Conservation (phyloP, 2,329 filamentous ascomycete species). For the Blumeriella jaapii region DNA sequence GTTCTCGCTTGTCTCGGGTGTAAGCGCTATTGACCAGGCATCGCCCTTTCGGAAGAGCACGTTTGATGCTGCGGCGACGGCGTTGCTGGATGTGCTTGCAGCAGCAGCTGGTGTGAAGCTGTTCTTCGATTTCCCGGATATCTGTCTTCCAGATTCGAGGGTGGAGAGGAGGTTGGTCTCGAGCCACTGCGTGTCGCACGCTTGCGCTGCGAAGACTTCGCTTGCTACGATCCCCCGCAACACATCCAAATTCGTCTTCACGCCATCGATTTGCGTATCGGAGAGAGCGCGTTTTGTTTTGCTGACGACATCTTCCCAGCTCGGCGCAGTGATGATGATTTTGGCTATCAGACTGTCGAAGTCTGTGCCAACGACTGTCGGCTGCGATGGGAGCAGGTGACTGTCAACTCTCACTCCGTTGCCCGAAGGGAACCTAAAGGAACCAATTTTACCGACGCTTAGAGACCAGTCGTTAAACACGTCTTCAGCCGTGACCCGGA, state of each 20-base stretch:
- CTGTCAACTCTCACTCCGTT: conserved; percentile 40
- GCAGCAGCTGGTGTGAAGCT: conserved; percentile 16
- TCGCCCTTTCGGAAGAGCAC: conserved; percentile 46
- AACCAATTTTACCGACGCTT: conserved; percentile 46
- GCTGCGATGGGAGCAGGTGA: conserved; percentile 28
- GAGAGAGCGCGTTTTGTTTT: conserved; percentile 44
- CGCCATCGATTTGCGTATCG: conserved; percentile 42
- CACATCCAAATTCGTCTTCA: conserved; percentile 46
- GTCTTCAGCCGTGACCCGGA: conserved; percentile 34
- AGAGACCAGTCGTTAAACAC: conserved; percentile 37
- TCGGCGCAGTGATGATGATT: conserved; percentile 34
- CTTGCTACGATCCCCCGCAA: conserved; percentile 42
- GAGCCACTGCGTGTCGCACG: conserved; percentile 46
- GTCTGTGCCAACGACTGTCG: conserved; percentile 33
- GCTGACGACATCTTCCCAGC: conserved; percentile 38
- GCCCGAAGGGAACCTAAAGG: conserved; percentile 42
- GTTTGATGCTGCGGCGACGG: conserved; percentile 26
- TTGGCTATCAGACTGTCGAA: conserved; percentile 39
- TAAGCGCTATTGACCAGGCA: conserved; percentile 42
- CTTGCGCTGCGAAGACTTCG: conserved; percentile 35
- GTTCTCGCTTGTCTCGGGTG: conserved; percentile 24
- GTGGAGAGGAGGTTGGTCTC: conserved; percentile 34
- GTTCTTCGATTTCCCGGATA: conserved; percentile 27
- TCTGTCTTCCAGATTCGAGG: conserved; percentile 26
- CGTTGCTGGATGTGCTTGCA: conserved; percentile 10